Base-by-base conservation (phyloP, 768 basidiomycete genomes). In the Auricularia heimuer region DNA sequence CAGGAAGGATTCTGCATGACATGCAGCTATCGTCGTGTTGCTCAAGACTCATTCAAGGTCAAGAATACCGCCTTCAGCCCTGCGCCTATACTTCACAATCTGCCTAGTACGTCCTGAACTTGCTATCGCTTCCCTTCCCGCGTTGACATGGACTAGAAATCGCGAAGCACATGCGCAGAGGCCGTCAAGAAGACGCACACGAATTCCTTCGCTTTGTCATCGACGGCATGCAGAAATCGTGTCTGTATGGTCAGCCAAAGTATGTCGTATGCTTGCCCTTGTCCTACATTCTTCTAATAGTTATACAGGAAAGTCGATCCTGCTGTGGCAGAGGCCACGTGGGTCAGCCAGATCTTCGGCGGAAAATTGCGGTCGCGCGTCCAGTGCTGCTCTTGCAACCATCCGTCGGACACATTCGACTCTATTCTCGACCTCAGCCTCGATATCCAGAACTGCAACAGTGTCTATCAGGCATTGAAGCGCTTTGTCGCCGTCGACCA, bases 101-200 rank as follows among this genome's bases (percentile, higher is more conserved):
- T 97, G 36, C 85, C 87, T 73, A 72, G 94, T 91, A 69, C 68
- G 84, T 79, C 16, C 34, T 29, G 29, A 62, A 24, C 33, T 56
- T 21, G 47, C 4, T 6, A 8, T 8, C 47, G 6, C 10, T 14
- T 18, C 6, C 4, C 6, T 14, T 29, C 7, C 56, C 29, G 24
- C 6, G 4, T 29, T 60, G 56, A 34, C 56, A 14, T 60, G 24
- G 1, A 29, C 7, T 34, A 98, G 94, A 80, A 7, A 94, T 98
- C 66, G 94, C 94, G 16, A 94, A 94, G 73, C 87, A 92, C 70
- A 86, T 98, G 85, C 85, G 88, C 51, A 83, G 78, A 75, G 94
- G 92, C n/a, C 79, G 93, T 69, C 97, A 99, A 74, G 97, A 99
- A 73, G 97, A 99, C 73, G 87, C 97, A 8, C 97, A 99, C 73